Base-by-base conservation (phyloP, 805 yeast genomes). In the Sugiyamaella mastotermitis region DNA sequence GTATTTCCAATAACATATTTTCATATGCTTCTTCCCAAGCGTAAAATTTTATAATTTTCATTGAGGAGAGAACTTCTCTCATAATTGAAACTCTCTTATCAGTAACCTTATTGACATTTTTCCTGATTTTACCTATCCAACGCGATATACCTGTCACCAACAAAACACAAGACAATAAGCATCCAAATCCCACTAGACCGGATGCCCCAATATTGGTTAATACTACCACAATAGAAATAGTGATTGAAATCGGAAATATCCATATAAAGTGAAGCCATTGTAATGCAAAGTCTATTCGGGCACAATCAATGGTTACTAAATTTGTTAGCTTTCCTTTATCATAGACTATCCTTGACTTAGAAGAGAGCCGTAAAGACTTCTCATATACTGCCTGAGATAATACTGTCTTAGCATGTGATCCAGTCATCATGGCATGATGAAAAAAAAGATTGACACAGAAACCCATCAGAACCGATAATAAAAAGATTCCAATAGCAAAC, bases 11-110 rank as follows among this genome's bases (percentile, higher is more conserved):
- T 24, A 88, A 70, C 37, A 70, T 64, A 7, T 68, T 57, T 38
- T 69, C 68, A 56, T 85, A 88, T 1, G 96, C 87, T 22, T 68
- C 68, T 61, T 88, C 97, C 96, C 96, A 88, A 1, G 94, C 83
- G 57, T 87, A 88, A 57, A 73, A 83, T 63, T 88, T 88, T 58
- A 88, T 83, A 56, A 81, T 72, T 53, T 83, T 84, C 70, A 88
- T 74, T 47, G 82, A 77, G 52, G 72, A 77, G 46, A 88, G 66
- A 20, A 86, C 74, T 58, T 88, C 97, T 48, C 83, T 80, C 57
- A 86, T 78, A 15, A 75, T 68, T 33, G 76, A 69, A 16, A 88
- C 85, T 53, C 97, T 77, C 16, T 65, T 59, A 58, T 88, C 97
- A 2, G 95, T 88, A 51, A 64, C 73, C 2, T 61, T 62, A 40